A percentile compares a stretch with the other conserved stretches of the same genome.
phyloP scores from a whole-genome alignment of 768 basidiomycete species.

The Candolleomyces aberdarensis region DNA sequence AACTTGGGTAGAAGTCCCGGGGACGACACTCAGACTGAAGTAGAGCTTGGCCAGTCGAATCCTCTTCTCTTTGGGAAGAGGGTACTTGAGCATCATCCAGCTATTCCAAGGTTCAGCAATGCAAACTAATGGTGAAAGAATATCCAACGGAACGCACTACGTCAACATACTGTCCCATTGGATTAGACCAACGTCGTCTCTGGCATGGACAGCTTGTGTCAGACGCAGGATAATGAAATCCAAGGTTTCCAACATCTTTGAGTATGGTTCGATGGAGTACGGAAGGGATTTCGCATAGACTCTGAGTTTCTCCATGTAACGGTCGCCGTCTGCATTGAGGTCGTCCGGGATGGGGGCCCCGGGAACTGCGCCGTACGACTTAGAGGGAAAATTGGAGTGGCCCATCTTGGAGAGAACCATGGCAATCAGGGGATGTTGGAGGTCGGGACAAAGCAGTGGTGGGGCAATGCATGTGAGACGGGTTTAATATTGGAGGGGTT shows the following conservation, averaged over 20 bases:
- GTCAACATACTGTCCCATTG: conserved; percentile 79
- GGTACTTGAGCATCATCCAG: conserved; percentile 84
- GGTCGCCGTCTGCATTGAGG: conserved; percentile 33
- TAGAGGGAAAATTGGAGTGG: conserved; percentile 34
- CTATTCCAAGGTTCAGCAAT: conserved; percentile 31
- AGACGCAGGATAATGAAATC: conserved; percentile 70
- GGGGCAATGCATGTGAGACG: not conserved
- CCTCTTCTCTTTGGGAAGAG: conserved; percentile 77
- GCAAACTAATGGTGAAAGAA: conserved; percentile 9
- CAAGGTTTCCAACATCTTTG: conserved; percentile 73
- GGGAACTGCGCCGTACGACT: conserved; percentile 8
- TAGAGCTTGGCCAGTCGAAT: conserved; percentile 74
- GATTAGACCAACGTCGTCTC: conserved; percentile 75
- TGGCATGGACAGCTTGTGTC: conserved; percentile 71
- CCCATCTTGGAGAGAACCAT: conserved; percentile 50
- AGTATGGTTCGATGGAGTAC: conserved; percentile 72
- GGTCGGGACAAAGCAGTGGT: conserved; percentile 8
- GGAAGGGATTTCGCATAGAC: conserved; percentile 65
- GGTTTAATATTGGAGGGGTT: not conserved
- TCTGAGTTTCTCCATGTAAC: conserved; percentile 56
- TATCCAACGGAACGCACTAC: conserved; percentile 46
- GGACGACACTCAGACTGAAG: conserved; percentile 71
- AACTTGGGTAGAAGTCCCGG: conserved; percentile 70
- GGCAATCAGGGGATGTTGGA: conserved; percentile 5
- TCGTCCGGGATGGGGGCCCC: conserved; percentile 23